Conservation (phyloP, 805 yeast species). For the Candida jianshihensis region DNA sequence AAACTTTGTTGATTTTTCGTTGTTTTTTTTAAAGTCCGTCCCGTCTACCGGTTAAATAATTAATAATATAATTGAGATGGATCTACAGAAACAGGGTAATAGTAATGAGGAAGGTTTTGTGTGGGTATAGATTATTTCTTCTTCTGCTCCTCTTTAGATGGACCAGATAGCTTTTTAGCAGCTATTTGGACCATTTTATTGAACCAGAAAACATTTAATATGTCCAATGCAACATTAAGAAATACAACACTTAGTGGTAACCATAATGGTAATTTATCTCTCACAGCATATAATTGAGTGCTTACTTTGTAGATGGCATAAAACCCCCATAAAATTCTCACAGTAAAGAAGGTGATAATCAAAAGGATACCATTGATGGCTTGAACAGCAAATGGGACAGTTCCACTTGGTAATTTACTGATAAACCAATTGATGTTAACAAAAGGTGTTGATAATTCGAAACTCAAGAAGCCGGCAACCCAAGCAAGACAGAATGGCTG, state of each 20-base stretch:
- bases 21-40: too few relatives aligned
- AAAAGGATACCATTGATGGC: slow-evolving; percentile 67
- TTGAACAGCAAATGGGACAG: slow-evolving; percentile 47
- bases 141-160: slow-evolving; percentile 1
- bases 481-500: slow-evolving; percentile 74
- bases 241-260: slow-evolving; percentile 44
- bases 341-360: slow-evolving; percentile 63
- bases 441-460: slow-evolving; percentile 90
- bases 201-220: slow-evolving; percentile 82
- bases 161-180: slow-evolving; percentile 34
- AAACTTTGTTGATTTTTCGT: not conserved
- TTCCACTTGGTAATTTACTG: slow-evolving; percentile 63
- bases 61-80: too few relatives aligned
- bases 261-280: slow-evolving; percentile 37
- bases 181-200: slow-evolving; percentile 76
- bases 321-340: slow-evolving; percentile 84
- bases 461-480: slow-evolving; percentile 75
- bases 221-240: slow-evolving; percentile 57
- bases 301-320: slow-evolving; percentile 53
- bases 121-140: too few relatives aligned
- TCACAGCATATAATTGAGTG: slow-evolving; percentile 38
- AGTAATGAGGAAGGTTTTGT: too few relatives aligned
- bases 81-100: too few relatives aligned
- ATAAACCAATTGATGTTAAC: slow-evolving; percentile 93
- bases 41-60: too few relatives aligned